These are phyloP conservation scores for Huiozyma naganishii DNA, from an alignment of 805 yeast genomes.

Conservation along the genomic window DNA sequence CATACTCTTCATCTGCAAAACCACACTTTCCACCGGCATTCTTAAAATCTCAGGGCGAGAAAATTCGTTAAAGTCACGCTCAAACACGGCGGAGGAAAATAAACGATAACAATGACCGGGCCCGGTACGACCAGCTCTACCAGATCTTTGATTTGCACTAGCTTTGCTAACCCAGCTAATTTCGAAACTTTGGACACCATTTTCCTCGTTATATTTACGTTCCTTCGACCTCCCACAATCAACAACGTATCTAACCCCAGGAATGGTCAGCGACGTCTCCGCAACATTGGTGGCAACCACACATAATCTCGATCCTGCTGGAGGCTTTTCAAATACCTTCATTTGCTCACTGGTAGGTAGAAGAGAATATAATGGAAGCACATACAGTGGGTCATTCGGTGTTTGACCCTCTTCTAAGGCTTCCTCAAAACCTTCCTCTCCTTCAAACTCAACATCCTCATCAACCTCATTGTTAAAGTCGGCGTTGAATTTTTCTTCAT, in stretches of 20 bases:
- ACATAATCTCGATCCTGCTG: constrained; percentile 76
- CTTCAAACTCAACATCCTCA: constrained; percentile 26
- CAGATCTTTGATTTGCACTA: constrained; percentile 88
- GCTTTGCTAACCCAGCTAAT: constrained; percentile 92
- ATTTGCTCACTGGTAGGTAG: constrained; percentile 92
- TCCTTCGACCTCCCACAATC: constrained; percentile 94
- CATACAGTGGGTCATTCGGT: constrained; percentile 70
- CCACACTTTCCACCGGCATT: constrained; percentile 96
- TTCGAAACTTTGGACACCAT: constrained; percentile 88
- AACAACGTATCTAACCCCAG: constrained; percentile 87
- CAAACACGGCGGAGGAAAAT: constrained; percentile 88
- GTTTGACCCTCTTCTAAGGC: constrained; percentile 59
- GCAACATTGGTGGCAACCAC: constrained; percentile 96
- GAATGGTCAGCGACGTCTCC: constrained; percentile 93
- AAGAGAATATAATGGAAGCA: constrained; percentile 83
- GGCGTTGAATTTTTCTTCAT: constrained; percentile 27
- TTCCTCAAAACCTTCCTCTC: constrained; percentile 56
- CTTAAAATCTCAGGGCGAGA: constrained; percentile 82
- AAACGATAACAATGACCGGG: constrained; percentile 95
- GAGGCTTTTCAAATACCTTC: constrained; percentile 82
- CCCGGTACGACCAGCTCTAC: constrained; percentile 97
- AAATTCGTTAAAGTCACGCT: constrained; percentile 73
- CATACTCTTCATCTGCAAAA: constrained; percentile 91
- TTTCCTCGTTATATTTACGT: constrained; percentile 65
- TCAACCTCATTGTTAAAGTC: constrained; percentile 29